phyloP scores from a whole-genome alignment of 192 early-diverging fungal genomes.

The Allomyces macrogynus region DNA sequence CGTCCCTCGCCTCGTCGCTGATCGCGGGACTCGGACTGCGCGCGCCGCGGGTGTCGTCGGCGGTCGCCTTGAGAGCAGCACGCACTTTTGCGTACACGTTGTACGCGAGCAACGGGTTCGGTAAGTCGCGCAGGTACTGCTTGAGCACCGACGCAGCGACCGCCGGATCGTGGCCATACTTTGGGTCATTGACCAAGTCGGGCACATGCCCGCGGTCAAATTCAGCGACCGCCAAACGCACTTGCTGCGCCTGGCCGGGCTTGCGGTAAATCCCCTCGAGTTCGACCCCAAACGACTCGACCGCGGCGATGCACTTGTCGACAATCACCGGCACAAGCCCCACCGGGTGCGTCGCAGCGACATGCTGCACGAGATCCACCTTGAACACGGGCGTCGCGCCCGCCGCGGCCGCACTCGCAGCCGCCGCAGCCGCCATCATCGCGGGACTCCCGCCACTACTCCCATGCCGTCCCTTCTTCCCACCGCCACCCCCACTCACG shows the following conservation, averaged over 20 bases:
- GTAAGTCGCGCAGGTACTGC: slow-evolving; percentile 52
- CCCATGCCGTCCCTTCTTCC: no score
- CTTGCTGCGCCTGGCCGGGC: slow-evolving; percentile 42
- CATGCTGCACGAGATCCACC: slow-evolving; percentile 23
- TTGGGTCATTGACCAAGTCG: slow-evolving; percentile 17
- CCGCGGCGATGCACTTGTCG: slow-evolving; percentile 41
- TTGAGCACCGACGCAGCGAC: slow-evolving; percentile 60
- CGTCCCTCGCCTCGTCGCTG: no score
- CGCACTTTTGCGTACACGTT: slow-evolving; percentile 45
- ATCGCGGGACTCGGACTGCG: no score
- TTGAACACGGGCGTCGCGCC: slow-evolving; percentile 31
- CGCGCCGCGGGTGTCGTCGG: neutral
- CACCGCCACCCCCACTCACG: no score
- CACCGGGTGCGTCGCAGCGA: slow-evolving; percentile 31
- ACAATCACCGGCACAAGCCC: slow-evolving; percentile 41
- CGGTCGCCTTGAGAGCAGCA: slow-evolving; percentile 19
- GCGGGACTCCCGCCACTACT: no score
- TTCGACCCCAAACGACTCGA: slow-evolving; percentile 43
- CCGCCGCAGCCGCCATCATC: no score
- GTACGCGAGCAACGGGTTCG: slow-evolving; percentile 48
- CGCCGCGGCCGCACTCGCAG: slow-evolving; percentile 4
- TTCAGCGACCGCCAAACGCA: slow-evolving; percentile 37
- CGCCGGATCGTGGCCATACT: slow-evolving; percentile 41
- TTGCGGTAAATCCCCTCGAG: slow-evolving; percentile 65
- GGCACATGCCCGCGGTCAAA: slow-evolving; percentile 25